phyloP scores from a whole-genome alignment of 2,329 filamentous ascomycete genomes.

The Fusarium palustre region DNA sequence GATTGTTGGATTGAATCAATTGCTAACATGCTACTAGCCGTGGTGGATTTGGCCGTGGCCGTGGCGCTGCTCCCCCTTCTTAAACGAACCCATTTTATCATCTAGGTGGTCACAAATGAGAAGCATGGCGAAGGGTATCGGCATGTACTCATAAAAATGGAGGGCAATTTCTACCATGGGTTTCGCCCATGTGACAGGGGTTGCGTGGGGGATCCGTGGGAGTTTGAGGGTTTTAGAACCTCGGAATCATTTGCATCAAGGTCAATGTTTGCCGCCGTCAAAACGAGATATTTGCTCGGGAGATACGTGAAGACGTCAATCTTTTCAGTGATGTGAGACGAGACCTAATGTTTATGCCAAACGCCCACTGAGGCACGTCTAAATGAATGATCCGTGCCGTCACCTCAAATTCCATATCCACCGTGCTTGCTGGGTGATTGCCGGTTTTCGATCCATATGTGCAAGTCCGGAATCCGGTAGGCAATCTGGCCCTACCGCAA shows the following conservation, averaged over 20 bases:
- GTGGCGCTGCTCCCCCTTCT: constrained; percentile 78
- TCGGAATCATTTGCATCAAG: constrained; percentile 63
- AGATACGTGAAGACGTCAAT: constrained; percentile 47
- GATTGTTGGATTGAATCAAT: constrained; percentile 7
- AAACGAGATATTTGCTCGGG: constrained; percentile 50
- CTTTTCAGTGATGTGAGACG: constrained; percentile 43
- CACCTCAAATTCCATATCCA: not conserved
- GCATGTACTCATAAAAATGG: constrained; percentile 62
- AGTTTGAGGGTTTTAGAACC: constrained; percentile 62
- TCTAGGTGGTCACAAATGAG: constrained; percentile 59
- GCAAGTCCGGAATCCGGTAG: not conserved
- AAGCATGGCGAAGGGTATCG: constrained; percentile 59
- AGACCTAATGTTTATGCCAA: constrained; percentile 31
- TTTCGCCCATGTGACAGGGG: constrained; percentile 54
- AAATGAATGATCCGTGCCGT: constrained; percentile 24
- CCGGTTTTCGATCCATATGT: not conserved
- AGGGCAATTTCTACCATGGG: constrained; percentile 56
- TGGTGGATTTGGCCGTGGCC: constrained; percentile 90
- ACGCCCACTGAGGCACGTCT: constrained; percentile 22
- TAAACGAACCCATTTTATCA: constrained; percentile 59
- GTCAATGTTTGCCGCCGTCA: constrained; percentile 56
- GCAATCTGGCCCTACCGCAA: not conserved
- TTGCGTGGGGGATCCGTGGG: constrained; percentile 58
- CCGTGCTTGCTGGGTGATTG: constrained; percentile 11
- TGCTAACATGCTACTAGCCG: constrained; percentile 68